phyloP scores from a whole-genome alignment of 768 basidiomycete genomes.

The Terana coerulea region DNA sequence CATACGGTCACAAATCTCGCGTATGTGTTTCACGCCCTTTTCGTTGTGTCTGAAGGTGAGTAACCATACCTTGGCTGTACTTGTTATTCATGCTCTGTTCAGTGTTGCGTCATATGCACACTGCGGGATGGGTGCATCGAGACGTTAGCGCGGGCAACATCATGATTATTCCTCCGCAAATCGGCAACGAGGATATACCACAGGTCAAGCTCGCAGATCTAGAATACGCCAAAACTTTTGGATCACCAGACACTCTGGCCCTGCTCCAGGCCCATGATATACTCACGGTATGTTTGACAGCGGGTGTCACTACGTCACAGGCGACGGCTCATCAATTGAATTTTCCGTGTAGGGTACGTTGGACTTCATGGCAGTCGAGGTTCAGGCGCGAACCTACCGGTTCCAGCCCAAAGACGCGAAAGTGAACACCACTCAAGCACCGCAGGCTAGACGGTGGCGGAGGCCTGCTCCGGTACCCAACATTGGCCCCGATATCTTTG shows the following conservation, averaged over 20 bases:
- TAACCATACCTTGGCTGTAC: not conserved
- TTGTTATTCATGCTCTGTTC: not conserved
- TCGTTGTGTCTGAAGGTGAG: not conserved
- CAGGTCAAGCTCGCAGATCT: not conserved
- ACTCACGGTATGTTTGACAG: not conserved
- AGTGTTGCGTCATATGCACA: not conserved
- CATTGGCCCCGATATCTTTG: no score
- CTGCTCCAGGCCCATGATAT: not conserved
- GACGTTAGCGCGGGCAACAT: not conserved
- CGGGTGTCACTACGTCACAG: not conserved
- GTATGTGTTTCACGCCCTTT: not conserved
- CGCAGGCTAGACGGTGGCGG: no score
- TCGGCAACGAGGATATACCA: no score
- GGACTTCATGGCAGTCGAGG: not conserved
- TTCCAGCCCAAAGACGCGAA: not conserved
- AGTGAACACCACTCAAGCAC: no score
- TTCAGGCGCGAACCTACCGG: not conserved
- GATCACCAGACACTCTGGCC: not conserved
- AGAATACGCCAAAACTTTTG: not conserved
- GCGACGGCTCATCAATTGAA: not conserved
- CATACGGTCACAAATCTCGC: not conserved
- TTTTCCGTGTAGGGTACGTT: not conserved
- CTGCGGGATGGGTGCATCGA: not conserved
- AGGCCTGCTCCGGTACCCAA: no score
- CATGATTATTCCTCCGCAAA: not conserved